These are phyloP conservation scores for Phalaenopsis aphrodite DNA, from an alignment of 106 monocot species.

Conservation along the genomic window DNA sequence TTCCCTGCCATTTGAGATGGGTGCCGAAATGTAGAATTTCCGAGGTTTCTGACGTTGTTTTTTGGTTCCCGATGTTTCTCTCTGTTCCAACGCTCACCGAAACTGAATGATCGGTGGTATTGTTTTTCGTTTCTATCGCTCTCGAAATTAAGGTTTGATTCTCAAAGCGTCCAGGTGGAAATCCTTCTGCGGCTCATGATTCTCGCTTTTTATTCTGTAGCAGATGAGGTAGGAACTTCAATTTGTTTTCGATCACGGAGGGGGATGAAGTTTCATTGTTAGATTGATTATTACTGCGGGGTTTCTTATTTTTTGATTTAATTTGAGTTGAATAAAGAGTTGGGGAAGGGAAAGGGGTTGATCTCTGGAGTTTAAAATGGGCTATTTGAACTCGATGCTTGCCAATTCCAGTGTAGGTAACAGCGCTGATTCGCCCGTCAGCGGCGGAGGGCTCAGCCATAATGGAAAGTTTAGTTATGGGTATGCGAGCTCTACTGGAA, in stretches of 20 bases:
- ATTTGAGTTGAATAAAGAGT: background rate
- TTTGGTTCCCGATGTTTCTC: no score
- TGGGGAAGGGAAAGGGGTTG: background rate
- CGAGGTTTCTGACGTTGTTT: no score
- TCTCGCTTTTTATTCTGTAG: background rate
- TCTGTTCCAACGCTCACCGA: background rate
- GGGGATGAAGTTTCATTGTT: background rate
- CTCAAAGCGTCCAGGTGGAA: background rate
- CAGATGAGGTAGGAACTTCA: background rate
- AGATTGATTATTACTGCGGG: no score
- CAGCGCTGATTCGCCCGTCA: conserved; percentile 2
- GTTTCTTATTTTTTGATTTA: background rate
- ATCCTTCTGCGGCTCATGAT: background rate
- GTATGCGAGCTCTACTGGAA: conserved; percentile 48
- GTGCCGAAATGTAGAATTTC: no score
- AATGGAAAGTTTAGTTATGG: conserved; percentile 51
- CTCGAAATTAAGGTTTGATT: conserved; percentile 2
- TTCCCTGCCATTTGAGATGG: no score
- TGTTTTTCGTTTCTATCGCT: background rate
- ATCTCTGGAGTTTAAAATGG: background rate
- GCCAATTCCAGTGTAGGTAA: background rate
- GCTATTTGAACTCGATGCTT: background rate
- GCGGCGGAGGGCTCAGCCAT: conserved; percentile 26
- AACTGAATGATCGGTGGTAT: background rate
- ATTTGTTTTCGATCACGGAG: background rate